Evolutionary conservation across 2,329 filamentous ascomycete genomes (phyloP), one percentile per base, ranked within the genome.

Genomic region (Verticillium dahliae): DNA sequence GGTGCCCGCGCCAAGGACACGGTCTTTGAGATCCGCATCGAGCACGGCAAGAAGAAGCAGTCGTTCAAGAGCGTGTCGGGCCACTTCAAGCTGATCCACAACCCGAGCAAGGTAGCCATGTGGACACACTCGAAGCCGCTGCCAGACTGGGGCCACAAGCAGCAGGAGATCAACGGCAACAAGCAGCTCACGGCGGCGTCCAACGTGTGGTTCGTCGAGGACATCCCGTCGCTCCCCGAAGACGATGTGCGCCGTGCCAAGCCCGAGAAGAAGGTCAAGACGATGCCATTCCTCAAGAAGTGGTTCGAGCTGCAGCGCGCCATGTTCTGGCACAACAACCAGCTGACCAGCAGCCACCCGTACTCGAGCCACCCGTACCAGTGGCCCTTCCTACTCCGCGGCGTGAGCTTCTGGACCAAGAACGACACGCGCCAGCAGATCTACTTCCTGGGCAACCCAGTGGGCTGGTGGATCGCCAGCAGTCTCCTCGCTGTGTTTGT

Each of bases 251-350:
- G 95, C 62, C 85, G 91, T 65, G 78, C 86, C 63, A 95, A 90
- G 79, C 84, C 91, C 65, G 84, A 88, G 70, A 88, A 87, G 69
- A 84, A 94, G 78, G 84, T 94, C 72, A 97, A 96, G 81, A 82
- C 82, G 22, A 75, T 98, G 71, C 88, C 93, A 18, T 99, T 99
- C 84, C 78, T 97, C 67, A 86, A 85, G 71, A 99, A 99, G 80
- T 99, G 94, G 83, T 86, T 97, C 66, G 95, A 99, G 80, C 84
- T 99, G 62, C 95, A 99, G 78, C 87, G 94, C 58, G 92, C 93
- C 69, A 99, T 99, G 93, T 99, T 99, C 84, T 94, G 90, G 84
- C 95, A 99, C 83, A 99, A 99, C 84, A 98, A 93, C 76, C 94
- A 96, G 70, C 81, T 99, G 72, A 99, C 95, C 55, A 96, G 92